Base-by-base conservation (phyloP, 2,329 filamentous ascomycete genomes). In the Neodidymelliopsis sp. region DNA sequence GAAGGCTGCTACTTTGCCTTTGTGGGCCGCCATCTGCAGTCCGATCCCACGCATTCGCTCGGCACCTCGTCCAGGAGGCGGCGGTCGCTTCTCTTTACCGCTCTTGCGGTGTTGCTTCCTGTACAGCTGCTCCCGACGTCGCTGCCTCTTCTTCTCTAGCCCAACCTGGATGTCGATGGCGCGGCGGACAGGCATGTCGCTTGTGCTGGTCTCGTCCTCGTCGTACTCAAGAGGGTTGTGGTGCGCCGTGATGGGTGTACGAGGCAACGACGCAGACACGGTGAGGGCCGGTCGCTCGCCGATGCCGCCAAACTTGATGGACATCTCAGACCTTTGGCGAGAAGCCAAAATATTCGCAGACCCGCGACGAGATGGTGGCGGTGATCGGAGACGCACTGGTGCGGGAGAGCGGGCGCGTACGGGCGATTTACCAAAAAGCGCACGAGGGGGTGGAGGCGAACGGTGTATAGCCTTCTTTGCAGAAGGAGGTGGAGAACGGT, bases 41-140 rank as follows among this genome's bases (percentile, higher is more conserved):
- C 93, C 94, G 50, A 99, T 83, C 74, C 95, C 89, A 65, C 88
- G 83, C 94, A 99, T 99, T 58, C 92, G 85, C 77, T 97, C 89
- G 25, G 90, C 91, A 46, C 94, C 94, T 70, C 90, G 89, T 45
- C 94, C 94, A 28, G 90, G 90, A 64, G 86, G 82, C 16, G 60
- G 59, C 43, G 89, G 85, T 62, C 84, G 86, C 55, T 84, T 83
- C 61, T 87, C 84, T 62, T 84, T 91, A 57, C 86, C 85, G 48
- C 87, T 87, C 64, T 91, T 90, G 69, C 91, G 87, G 77, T 90
- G 95, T 68, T 93, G 88, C 72, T 96, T 94, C 65, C 92, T 88
- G 70, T 90, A 88, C 66, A 91, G 89, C 74, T 97, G 96, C 74
- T 97, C 92, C 76, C 89, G 91, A 62, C 94, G 89, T 57, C 94